Base-by-base conservation (phyloP, 257 asterid species). In the Oldenlandia corymbosa region DNA sequence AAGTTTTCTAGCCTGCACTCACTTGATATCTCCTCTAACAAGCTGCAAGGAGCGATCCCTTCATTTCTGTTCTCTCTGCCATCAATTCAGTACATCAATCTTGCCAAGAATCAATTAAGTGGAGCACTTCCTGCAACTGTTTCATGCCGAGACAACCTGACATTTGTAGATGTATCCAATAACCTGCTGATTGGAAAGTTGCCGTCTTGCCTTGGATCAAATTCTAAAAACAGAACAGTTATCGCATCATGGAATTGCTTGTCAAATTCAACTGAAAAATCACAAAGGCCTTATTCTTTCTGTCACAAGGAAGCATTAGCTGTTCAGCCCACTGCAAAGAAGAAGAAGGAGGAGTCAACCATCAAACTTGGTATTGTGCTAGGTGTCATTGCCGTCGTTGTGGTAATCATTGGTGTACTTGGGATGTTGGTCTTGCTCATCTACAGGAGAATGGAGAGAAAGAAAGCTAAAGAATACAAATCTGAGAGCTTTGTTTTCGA, bases 271-370 rank as follows among this genome's bases (percentile, higher is more conserved):
- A 81, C 75, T 57, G 80, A 91, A 2, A 85, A 76, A 74, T 81
- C 78, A 54, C 99, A 93, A 61, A 78, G 84, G 47, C 73, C 86
- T 10, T 18, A 24, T 42, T 69, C 94, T 23, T 93, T 75, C 71
- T 93, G 99, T 66, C 92, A 83, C 11, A 90, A 86, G 42, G 88
- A 90, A 64, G 99, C 99, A n/a, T 28, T 93, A 34, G 97, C 97
- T 21, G 96, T 93, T 53, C 72, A 77, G 84, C 99, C 99, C 20
- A 79, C 81, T 31, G 58, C 62, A 43, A 81, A 58, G 58, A 60
- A 47, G 18, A 49, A 68, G 27, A 54, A 71, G 52, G 43, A 67
- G 52, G 31, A 75, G 37, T 66, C 83, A 1, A 84, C 94, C 2
- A 24, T 93, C 64, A 86, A 84, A 60, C 86, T 90, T 37, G 96